Evolutionary conservation across 1,284 basidiomycete genomes (phyloP).

Genomic region (Sphaerobolus stellatus): DNA sequence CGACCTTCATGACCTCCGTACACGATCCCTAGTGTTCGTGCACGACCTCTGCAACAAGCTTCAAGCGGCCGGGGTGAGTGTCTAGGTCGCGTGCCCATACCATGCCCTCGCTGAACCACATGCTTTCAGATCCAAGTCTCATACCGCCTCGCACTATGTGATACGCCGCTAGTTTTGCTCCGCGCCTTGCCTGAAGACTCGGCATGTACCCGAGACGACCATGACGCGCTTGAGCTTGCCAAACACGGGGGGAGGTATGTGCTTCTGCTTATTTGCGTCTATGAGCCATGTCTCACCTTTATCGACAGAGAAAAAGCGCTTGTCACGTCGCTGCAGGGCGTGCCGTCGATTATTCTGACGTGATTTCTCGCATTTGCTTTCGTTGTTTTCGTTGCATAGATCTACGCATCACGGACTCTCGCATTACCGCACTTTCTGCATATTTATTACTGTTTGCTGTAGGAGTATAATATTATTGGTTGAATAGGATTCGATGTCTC

Average conservation of each 20-base stretch:
- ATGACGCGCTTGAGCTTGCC: conserved; percentile 46
- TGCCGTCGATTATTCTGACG: conserved; percentile 57
- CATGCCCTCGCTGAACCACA: conserved; percentile 2
- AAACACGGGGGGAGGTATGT: conserved; percentile 48
- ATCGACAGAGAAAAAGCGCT: conserved; percentile 47
- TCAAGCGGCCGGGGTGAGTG: conserved; percentile 57
- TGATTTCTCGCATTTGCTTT: conserved; percentile 26
- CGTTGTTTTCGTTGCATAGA: neutral
- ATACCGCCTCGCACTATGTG: conserved; percentile 14
- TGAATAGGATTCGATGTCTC: too few species aligned
- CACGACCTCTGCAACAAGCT: conserved; percentile 62
- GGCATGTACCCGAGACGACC: conserved; percentile 28
- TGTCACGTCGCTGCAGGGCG: conserved; percentile 50
- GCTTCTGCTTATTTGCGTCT: neutral
- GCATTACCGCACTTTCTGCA: neutral
- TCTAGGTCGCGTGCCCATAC: conserved; percentile 8
- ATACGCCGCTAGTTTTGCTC: conserved; percentile 17
- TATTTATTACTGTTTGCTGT: neutral
- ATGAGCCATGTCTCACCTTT: conserved; percentile 2
- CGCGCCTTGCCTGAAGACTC: conserved; percentile 15
- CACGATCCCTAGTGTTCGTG: conserved; percentile 62
- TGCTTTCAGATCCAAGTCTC: conserved; percentile 34
- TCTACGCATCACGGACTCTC: neutral
- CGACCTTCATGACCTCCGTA: conserved; percentile 63
- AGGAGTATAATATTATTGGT: too few species aligned